phyloP scores from a whole-genome alignment of 495 filamentous ascomycete genomes.

The Astrocystis sublimbata region DNA sequence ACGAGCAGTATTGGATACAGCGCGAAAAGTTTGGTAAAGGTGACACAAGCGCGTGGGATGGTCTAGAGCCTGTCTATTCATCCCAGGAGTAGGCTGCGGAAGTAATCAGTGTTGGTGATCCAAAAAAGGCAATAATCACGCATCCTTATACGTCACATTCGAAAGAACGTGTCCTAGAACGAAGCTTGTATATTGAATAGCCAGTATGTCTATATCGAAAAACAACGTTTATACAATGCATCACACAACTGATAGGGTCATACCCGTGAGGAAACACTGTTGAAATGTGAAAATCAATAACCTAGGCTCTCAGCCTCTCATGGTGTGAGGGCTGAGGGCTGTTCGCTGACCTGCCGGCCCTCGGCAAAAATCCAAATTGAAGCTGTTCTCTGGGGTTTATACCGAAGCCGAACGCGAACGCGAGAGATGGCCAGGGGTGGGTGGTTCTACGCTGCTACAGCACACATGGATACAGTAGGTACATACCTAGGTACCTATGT shows the following conservation, averaged over 20 bases:
- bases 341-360: no score
- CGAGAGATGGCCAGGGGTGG: no score
- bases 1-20: constrained; percentile 81
- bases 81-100: constrained; percentile 23
- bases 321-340: no score
- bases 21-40: constrained; percentile 57
- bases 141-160: not conserved
- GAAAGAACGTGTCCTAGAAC: not conserved
- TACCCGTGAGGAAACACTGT: no score
- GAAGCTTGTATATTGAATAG: constrained; percentile 9
- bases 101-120: not conserved
- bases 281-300: no score
- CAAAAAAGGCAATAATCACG: not conserved
- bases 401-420: no score
- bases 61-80: constrained; percentile 50
- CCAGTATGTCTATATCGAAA: constrained; percentile 3
- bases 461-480: no score
- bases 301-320: no score
- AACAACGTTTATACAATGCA: constrained; percentile 8
- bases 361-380: no score
- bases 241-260: not conserved
- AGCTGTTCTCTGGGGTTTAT: no score
- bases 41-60: constrained; percentile 47
- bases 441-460: no score
- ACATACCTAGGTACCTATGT: not conserved